Base-by-base conservation (phyloP, 176 grass and related monocot genomes). In the Carex kokanica region DNA sequence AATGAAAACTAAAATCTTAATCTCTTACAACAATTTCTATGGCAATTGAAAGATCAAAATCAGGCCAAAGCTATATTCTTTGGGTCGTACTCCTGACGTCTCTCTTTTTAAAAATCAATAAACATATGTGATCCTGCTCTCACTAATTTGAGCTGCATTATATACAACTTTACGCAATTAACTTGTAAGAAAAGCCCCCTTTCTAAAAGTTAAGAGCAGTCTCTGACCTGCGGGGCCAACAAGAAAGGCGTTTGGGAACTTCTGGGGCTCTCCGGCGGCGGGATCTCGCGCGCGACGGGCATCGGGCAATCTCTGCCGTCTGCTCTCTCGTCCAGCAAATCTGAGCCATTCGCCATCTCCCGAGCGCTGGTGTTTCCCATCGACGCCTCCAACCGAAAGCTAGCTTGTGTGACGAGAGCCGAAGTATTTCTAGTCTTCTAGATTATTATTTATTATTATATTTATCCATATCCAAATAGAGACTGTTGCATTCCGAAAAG, bases 291-390 rank as follows among this genome's bases (percentile, higher is more conserved):
- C 17, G 62, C 57, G 21, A 82, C 80, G 10, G 80, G 80, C 80
- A 29, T 31, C 80, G 49, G 86, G 21, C 83, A 60, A 64, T 29
- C 83, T 36, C 38, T 66, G 16, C 60, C 71, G 67, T 52, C 25
- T 5, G 56, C 4, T 14, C 27, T 51, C 54, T 45, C 72, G 38
- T 60, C 84, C 63, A 45, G 21, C 57, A 77, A n/a, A 78, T 81
- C 83, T 61, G 87, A 63, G 56, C 90, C 90, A 85, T 97, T 94
- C 56, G 64, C 88, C 73, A 79, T 84, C 25, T 92, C 90, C 84
- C 84, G 93, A 25, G 56, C 82, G 83, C 55, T 84, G 24, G 85
- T 79, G 94, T 97, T 97, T 57, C 94, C 94, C 94, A 97, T 97
- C 21, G 25, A 64, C 60, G 17, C 77, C 59, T 86, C 78, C 64